These are phyloP conservation scores for Sphagnum fallax DNA, from an alignment of 228 moss, liverwort and hornwort species.

Conservation along the genomic window DNA sequence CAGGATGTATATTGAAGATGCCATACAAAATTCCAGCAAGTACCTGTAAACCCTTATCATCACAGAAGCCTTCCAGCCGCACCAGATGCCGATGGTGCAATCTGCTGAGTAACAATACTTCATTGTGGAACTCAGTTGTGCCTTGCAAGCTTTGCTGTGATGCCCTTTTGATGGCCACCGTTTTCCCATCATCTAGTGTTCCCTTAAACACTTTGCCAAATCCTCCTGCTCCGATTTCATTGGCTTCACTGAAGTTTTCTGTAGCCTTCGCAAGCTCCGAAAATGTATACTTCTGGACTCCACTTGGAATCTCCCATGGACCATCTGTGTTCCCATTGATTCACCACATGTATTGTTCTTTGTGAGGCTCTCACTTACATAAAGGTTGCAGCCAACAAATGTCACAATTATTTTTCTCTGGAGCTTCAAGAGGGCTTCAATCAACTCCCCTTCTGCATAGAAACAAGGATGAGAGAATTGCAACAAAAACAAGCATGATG, in stretches of 20 bases:
- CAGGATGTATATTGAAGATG: too few species aligned
- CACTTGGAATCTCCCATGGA: slow-evolving; percentile 9
- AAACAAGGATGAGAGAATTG: too few species aligned
- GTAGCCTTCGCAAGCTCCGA: slow-evolving; percentile 10
- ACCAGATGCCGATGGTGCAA: slow-evolving; percentile 19
- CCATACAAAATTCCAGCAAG: too few species aligned
- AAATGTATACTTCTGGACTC: slow-evolving; percentile 5
- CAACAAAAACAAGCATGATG: too few species aligned
- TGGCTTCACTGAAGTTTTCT: slow-evolving; percentile 4
- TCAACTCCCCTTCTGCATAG: too few species aligned
- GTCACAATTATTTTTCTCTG: too few species aligned
- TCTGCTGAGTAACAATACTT: slow-evolving; percentile 44
- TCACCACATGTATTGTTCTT: too few species aligned
- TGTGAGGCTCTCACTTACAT: too few species aligned
- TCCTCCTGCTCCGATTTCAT: slow-evolving; percentile 33
- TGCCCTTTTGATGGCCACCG: slow-evolving; percentile 52
- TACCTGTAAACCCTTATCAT: slow-evolving; percentile 10
- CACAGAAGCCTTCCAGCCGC: slow-evolving; percentile 17
- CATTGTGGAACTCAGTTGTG: slow-evolving; percentile 39
- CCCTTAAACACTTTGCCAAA: slow-evolving; percentile 54
- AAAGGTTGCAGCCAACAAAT: too few species aligned
- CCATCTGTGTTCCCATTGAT: background rate
- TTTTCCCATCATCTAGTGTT: slow-evolving; percentile 32
- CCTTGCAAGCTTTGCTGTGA: slow-evolving; percentile 37
- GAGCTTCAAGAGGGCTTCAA: too few species aligned